Base-by-base conservation (phyloP, 495 filamentous ascomycete genomes). In the Penicillium cosmopolitanum region DNA sequence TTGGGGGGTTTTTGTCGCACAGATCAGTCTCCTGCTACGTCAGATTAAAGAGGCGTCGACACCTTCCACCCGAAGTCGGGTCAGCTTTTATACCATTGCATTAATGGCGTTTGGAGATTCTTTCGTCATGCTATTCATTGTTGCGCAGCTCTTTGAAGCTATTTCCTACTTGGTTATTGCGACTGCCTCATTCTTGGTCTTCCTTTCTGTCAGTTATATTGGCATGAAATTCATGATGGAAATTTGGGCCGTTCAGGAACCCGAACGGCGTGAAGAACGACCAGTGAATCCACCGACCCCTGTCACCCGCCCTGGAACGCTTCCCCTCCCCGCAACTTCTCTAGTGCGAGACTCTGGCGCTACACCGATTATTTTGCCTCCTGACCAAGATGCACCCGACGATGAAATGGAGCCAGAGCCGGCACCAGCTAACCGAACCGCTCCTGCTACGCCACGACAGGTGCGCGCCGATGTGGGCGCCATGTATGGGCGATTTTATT, bases 41-140 rank as follows among this genome's bases (percentile, higher is more conserved):
- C 95, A 98, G 74, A 89, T 96, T 76, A 94, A 93, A 70, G 92
- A 97, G 63, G 86, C 93, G 4, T 92, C 86, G 34, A 98, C 95
- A 5, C 94, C 95, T n/a, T 97, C 93, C 1, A 98, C 94, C 0
- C 79, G 92, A 44, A 94, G 91, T 62, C 85, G 95, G 15, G 84
- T 97, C 69, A 97, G 94, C 77, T 91, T 96, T 72, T 93, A 89
- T 71, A 94, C 91, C 0, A 85, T 93, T 58, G 84, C 84, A 51
- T 86, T 91, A 67, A 92, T 97, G 86, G 80, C 90, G n/a, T 80
- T 96, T 53, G 92, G 89, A 13, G 95, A 98, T 73, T 89, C 90
- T 10, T 75, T 88, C 61, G 73, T 84, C 9, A 86, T 93, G 40
- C 78, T 80, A 0, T 84, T 89, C 44, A 80, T 91, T 66, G 82